Evolutionary conservation across 352 stramenopile species (phyloP), one percentile per base, ranked within the genome.

Genomic region (Aphanomyces astaci): DNA sequence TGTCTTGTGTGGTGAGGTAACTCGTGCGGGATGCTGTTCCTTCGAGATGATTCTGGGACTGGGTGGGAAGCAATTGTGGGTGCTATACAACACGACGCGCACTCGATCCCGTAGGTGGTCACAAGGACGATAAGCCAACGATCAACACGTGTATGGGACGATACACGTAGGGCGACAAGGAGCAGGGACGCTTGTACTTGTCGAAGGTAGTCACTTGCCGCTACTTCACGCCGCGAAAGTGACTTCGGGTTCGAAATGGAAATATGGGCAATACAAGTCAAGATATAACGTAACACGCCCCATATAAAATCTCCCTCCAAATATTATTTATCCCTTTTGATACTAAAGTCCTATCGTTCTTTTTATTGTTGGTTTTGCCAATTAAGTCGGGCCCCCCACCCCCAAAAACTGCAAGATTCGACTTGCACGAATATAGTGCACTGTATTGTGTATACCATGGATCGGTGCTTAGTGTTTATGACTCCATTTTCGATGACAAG

Each of bases 191-290:
- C 36, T 43, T 55, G 48, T 55, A 28, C 51, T 59, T 59, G 51
- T 33, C 51, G 30, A 59, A 59, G n/a, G 27, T 55, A 59, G 25
- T 59, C 51, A 40, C 51, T 59, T 39, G 25, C 51, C n/a, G 51
- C 51, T 55, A 28, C 48, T 40, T 32, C 7, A 43, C n/a, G 51
- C 51, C 48, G 48, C 48, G 19, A 55, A 55, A 30, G 51, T 59
- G 51, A 59, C 51, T 59, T 22, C 51, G 51, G 51, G 19, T 59
- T 59, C 51, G 51, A 59, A 59, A 59, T 59, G 51, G 51, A 59
- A 59, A 59, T 59, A 59, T 59, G 51, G 51, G 51, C 36, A 7
- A 43, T 43, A 43, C 7, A 15, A 59, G 19, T 22, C 30, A 59
- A 59, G 51, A 59, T 59, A 59, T 59, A 59, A 59, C 51, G 51